A percentile compares a stretch with the other conserved stretches of the same genome.
Evolutionary conservation across 148 eudicot genomes (phyloP).

Genomic region (Rhododendron henanense): DNA sequence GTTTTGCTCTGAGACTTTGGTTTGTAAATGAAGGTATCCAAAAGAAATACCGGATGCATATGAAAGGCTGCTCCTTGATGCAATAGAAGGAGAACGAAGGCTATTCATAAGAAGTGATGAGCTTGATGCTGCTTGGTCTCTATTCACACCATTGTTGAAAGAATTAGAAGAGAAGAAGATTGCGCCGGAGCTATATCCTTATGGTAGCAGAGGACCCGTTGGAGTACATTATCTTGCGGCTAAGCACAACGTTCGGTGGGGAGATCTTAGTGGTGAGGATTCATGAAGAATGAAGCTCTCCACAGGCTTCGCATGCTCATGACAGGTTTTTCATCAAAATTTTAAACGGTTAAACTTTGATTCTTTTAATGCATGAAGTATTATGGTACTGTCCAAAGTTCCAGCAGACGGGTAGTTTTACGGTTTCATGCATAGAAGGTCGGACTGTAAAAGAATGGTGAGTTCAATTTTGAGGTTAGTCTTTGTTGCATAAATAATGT

Average conservation of each 20-base stretch:
- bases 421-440: neutral
- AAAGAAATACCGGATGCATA: slow-evolving; percentile 82
- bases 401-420: neutral
- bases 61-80: slow-evolving; percentile 75
- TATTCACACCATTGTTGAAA: slow-evolving; percentile 69
- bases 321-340: neutral
- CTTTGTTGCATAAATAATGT: slow-evolving; percentile 1
- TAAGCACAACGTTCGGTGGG: slow-evolving; percentile 77
- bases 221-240: slow-evolving; percentile 87
- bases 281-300: slow-evolving; percentile 18
- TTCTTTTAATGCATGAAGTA: slow-evolving; percentile 2
- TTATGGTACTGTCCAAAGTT: neutral
- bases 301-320: neutral
- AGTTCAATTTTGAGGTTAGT: neutral
- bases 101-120: slow-evolving; percentile 91
- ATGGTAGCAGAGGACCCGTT: slow-evolving; percentile 81
- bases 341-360: neutral
- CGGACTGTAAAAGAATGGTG: neutral
- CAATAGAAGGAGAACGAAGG: slow-evolving; percentile 81
- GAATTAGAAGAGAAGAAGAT: slow-evolving; percentile 65
- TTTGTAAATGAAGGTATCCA: slow-evolving; percentile 43
- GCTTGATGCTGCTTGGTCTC: slow-evolving; percentile 86
- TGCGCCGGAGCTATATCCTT: slow-evolving; percentile 72
- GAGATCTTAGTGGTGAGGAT: slow-evolving; percentile 55
- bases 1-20: neutral